These are phyloP conservation scores for Paecilomyces dactylethromorphus DNA, from an alignment of 2,329 filamentous ascomycete genomes.

Conservation along the genomic window DNA sequence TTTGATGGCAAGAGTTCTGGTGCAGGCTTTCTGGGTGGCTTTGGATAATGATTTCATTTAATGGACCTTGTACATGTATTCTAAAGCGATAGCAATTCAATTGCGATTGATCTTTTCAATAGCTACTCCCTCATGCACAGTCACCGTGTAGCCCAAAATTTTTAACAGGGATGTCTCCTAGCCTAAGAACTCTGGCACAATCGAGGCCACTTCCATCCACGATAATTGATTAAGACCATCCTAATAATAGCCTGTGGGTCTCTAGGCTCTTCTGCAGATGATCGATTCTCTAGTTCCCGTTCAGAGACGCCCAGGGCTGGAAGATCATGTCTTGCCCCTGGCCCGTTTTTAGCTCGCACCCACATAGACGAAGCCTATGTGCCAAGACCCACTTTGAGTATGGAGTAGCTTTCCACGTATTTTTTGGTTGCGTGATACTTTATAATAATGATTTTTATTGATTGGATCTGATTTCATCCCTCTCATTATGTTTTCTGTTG, in stretches of 20 bases:
- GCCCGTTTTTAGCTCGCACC: not conserved
- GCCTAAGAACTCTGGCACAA: no score
- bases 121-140: not conserved
- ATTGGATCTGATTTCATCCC: no score
- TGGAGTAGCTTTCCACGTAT: no score
- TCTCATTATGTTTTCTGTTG: no score
- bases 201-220: no score
- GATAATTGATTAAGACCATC: not conserved
- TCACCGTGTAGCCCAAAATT: not conserved
- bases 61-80: not conserved
- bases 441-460: no score
- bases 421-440: not conserved
- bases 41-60: not conserved
- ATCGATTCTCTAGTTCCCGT: not conserved
- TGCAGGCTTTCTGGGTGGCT: not conserved
- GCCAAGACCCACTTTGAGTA: not conserved
- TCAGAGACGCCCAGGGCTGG: not conserved
- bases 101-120: not conserved
- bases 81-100: not conserved
- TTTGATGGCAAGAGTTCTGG: not conserved
- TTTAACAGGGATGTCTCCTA: not conserved
- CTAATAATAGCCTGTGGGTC: not conserved
- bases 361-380: not conserved
- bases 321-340: not conserved
- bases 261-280: not conserved